phyloP scores from a whole-genome alignment of 805 yeast species.

The Suhomyces xylopsoci region DNA sequence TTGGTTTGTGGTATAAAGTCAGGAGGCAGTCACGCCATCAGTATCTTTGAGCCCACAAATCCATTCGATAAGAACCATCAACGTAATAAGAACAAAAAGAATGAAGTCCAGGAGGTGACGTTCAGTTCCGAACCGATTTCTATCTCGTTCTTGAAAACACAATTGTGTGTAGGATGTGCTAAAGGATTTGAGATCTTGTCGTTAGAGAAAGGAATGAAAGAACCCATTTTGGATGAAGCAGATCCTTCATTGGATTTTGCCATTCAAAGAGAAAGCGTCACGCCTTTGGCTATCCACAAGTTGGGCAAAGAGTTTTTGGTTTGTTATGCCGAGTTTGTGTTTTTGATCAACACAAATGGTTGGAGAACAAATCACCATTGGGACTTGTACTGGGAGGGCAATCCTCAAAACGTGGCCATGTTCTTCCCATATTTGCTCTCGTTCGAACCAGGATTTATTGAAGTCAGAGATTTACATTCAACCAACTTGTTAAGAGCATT shows the following conservation, averaged over 20 bases:
- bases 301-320: constrained; percentile 79
- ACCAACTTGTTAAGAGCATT: constrained; percentile 86
- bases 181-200: constrained; percentile 95
- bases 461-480: constrained; percentile 85
- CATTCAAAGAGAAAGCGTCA: constrained; percentile 67
- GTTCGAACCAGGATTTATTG: constrained; percentile 87
- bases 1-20: constrained; percentile 86
- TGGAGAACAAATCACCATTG: constrained; percentile 95
- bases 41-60: constrained; percentile 86
- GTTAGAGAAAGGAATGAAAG: constrained; percentile 77
- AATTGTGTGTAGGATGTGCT: constrained; percentile 91
- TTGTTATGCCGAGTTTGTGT: constrained; percentile 89
- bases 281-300: constrained; percentile 89
- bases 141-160: constrained; percentile 83
- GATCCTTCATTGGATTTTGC: constrained; percentile 96
- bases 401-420: constrained; percentile 86
- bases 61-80: constrained; percentile 53
- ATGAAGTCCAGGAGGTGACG: constrained; percentile 68
- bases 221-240: constrained; percentile 93
- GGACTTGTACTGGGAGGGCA: constrained; percentile 96
- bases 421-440: constrained; percentile 93
- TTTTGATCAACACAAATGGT: constrained; percentile 90
- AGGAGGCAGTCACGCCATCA: constrained; percentile 73
- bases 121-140: constrained; percentile 90
- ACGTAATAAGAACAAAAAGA: constrained; percentile 58